Percentiles rank a stretch among this genome's conserved stretches.
Conservation (phyloP, 148 eudicot genomes). For the Beta vulgaris region DNA sequence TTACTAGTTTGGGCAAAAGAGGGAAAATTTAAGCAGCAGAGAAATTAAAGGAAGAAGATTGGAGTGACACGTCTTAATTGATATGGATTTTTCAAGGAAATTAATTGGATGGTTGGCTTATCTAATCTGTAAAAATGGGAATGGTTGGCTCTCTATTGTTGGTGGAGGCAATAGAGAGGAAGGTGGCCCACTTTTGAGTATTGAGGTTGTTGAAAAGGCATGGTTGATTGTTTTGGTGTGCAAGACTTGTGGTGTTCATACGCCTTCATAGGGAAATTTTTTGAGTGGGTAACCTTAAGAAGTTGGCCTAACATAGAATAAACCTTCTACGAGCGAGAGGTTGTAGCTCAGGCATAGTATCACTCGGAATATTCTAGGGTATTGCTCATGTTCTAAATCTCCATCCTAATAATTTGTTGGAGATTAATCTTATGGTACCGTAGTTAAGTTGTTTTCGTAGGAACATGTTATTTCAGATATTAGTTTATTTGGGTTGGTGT, state of each 20-base stretch:
- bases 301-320: no score
- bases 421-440: no score
- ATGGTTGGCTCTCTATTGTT: constrained; percentile 17
- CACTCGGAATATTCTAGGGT: no score
- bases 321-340: no score
- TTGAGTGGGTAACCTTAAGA: no score
- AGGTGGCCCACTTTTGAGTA: constrained; percentile 19
- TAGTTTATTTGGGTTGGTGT: no score
- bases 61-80: constrained; percentile 3
- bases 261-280: background rate
- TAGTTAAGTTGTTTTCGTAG: no score
- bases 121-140: constrained; percentile 26
- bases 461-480: no score
- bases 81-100: constrained; percentile 9
- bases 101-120: background rate
- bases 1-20: background rate
- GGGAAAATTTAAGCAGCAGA: background rate
- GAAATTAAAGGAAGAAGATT: background rate
- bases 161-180: constrained; percentile 9
- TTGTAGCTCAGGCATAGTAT: no score
- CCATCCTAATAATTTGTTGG: no score
- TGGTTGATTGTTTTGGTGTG: constrained; percentile 4
- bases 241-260: constrained; percentile 25
- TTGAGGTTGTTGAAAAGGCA: constrained; percentile 9
- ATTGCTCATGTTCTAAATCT: no score